Percentiles rank a stretch among this genome's conserved stretches.
Conservation (phyloP, 2,329 filamentous ascomycete species). For the Fusarium euwallaceae region DNA sequence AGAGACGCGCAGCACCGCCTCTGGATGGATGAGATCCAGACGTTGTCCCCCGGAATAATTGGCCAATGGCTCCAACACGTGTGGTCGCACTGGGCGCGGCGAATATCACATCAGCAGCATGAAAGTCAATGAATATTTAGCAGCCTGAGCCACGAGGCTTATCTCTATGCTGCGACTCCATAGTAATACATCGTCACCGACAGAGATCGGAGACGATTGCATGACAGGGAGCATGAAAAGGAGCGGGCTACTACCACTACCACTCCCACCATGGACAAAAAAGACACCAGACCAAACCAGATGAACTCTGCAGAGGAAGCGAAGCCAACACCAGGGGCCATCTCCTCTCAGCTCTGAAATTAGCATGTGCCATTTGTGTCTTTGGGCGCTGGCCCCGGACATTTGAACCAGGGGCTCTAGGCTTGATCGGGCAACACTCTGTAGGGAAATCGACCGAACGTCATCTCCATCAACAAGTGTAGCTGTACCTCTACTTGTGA, state of each 20-base stretch:
- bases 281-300: not conserved
- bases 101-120: constrained; percentile 17
- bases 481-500: constrained; percentile 23
- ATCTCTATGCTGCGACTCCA: not conserved
- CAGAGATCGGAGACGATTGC: not conserved
- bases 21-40: constrained; percentile 2
- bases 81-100: constrained; percentile 16
- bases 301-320: not conserved
- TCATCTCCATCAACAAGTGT: constrained; percentile 22
- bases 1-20: constrained; percentile 10
- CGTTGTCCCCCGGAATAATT: constrained; percentile 23
- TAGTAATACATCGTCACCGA: not conserved
- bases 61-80: constrained; percentile 35
- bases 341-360: constrained; percentile 36
- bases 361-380: constrained; percentile 24
- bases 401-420: constrained; percentile 26
- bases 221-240: not conserved
- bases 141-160: constrained; percentile 6
- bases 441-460: constrained; percentile 18
- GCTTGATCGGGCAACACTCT: constrained; percentile 33
- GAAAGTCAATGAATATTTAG: not conserved
- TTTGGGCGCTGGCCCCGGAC: constrained; percentile 17
- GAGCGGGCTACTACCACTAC: not conserved
- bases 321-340: not conserved
- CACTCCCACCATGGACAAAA: not conserved